Base-by-base conservation (phyloP, 73 alveolate species). In the Symbiodinium natans region DNA sequence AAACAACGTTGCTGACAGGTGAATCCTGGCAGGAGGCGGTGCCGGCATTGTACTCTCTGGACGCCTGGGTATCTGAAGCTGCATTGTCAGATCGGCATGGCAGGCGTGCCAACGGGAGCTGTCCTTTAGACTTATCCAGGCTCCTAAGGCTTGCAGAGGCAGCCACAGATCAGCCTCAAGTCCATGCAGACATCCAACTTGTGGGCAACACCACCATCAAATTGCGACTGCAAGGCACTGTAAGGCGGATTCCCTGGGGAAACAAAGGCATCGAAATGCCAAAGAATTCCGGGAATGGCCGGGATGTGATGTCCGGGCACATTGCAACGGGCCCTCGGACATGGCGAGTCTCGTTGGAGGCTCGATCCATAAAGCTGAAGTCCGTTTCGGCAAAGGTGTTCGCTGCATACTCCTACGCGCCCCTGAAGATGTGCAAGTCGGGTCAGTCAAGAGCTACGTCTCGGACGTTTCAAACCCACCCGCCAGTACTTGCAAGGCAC, bases 11-110 rank as follows among this genome's bases (percentile, higher is more conserved):
- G 80, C 80, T 63, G 33, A 63, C 80, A 63, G 36, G 38, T 0
- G 80, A 63, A 23, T 63, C 80, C 9, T 63, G 80, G 80, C 80
- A 63, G 80, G 80, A 63, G 80, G 80, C 80, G 13, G 80, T 36
- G 36, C 11, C 80, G 13, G 80, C 80, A n/a, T 36, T 63, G 80
- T 63, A 63, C 23, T 13, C 17, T 1, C 29, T 63, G 17, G 80
- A 63, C 36, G 80, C 80, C 38, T 3, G 27, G 33, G 80, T 29
- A n/a, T 31, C 27, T 17, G 36, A 63, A 63, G 29, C 80, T 5
- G 36, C 9, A 36, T 36, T 6, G 80, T 25, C 29, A 25, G 80
- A 63, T 63, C 36, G 2, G 38, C 21, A n/a, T 29, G 80, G 38
- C 31, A 52, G 71, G 71, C 71, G 23, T 29, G 59, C 59, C 6